phyloP scores from a whole-genome alignment of 768 basidiomycete genomes.

The Mycena crocata region DNA sequence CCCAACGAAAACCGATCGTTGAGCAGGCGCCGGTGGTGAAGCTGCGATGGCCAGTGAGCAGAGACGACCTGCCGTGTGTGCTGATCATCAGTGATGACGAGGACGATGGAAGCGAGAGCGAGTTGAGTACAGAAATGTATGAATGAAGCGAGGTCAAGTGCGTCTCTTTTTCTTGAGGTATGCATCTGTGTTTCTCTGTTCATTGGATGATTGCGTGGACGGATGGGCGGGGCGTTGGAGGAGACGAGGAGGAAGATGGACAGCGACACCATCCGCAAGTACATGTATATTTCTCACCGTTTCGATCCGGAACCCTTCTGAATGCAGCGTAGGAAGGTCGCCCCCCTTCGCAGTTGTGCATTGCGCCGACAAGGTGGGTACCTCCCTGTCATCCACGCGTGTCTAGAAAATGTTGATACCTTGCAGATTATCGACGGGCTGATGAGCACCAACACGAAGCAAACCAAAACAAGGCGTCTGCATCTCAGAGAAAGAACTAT shows the following conservation, averaged over 20 bases:
- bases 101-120: constrained; percentile 46
- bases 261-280: constrained; percentile 30
- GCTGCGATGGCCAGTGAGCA: constrained; percentile 60
- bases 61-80: constrained; percentile 54
- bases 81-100: constrained; percentile 66
- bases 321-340: constrained; percentile 31
- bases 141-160: neutral
- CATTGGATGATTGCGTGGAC: neutral
- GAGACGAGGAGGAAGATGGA: constrained; percentile 37
- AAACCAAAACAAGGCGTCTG: too few relatives aligned
- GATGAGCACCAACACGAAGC: neutral
- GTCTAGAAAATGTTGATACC: neutral
- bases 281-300: constrained; percentile 33
- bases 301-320: constrained; percentile 31
- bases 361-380: neutral
- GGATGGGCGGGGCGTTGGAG: neutral
- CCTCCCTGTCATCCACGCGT: neutral
- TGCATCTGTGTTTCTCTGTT: constrained; percentile 12
- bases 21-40: constrained; percentile 32
- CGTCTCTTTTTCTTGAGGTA: constrained; percentile 12
- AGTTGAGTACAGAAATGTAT: neutral
- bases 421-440: neutral
- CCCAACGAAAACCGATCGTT: neutral
- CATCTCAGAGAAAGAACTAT: constrained; percentile 29
- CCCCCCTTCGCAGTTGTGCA: constrained; percentile 22